Base-by-base conservation (phyloP, 495 filamentous ascomycete species). In the Elasticomyces elasticus region DNA sequence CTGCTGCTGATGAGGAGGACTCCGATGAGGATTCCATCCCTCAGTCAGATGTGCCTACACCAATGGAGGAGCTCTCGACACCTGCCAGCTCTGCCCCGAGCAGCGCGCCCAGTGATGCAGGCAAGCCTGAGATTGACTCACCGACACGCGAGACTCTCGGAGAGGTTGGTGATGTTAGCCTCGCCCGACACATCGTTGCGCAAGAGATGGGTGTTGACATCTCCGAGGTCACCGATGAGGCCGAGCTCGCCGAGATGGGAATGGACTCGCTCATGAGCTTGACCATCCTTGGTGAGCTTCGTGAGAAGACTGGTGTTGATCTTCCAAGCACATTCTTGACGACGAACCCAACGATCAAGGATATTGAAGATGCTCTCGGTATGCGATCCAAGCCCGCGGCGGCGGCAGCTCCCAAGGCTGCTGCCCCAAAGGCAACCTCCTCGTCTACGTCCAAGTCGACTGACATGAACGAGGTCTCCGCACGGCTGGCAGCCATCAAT, bases 251-350 rank as follows among this genome's bases (percentile, higher is more conserved):
- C 25, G 69, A 71, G 56, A 67, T 72, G 67, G 69, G 69, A 13
- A 72, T 72, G 69, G 69, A 72, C 52, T 72, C 69, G 19, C 61
- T 72, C 42, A 71, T 72, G 69, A 72, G 69, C 58, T 61, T 72
- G 62, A 72, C 69, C 41, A 70, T 72, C 51, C 64, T 75, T 10
- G 65, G 69, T 54, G 58, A 67, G 48, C 64, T 72, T 17, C 68
- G 69, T n/a, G 69, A 72, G 59, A 58, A 65, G 52, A 72, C 69
- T 30, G 67, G 66, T n/a, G 56, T 72, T 42, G 69, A 72, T 46
- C 64, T 72, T 43, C 69, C 69, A 2, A 69, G 67, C 6, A 69
- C 66, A 30, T 72, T 72, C 62, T 63, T 72, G 42, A 62, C 62
- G 35, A 68, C 67, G 50, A 71, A 72, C 53, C 58, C 62, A 12